Conservation (phyloP, 1,284 basidiomycete species). For the Fereydounia khargensis region DNA sequence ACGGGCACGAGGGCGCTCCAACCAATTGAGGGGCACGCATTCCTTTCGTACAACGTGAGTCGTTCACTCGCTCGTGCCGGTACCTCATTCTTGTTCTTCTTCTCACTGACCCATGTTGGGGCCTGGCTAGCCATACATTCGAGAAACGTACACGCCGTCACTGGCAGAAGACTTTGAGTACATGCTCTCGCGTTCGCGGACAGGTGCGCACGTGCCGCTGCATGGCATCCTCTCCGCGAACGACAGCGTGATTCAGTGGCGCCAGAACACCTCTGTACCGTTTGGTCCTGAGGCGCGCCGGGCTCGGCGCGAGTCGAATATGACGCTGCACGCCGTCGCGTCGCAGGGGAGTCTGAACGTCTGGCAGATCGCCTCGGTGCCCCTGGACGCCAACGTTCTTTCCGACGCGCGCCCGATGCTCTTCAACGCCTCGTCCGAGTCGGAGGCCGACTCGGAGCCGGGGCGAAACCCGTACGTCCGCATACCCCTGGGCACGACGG, state of each 20-base stretch:
- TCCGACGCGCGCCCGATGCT: constrained; percentile 29
- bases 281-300: no score
- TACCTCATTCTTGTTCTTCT: not conserved
- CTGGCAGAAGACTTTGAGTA: constrained; percentile 25
- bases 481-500: constrained; percentile 24
- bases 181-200: constrained; percentile 4
- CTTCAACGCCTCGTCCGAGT: constrained; percentile 26
- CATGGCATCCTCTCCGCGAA: constrained; percentile 14
- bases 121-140: no score
- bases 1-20: constrained; percentile 30
- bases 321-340: constrained; percentile 36
- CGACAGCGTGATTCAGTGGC: constrained; percentile 24
- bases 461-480: constrained; percentile 23
- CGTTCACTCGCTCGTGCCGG: not conserved
- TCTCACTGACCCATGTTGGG: not conserved
- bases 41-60: constrained; percentile 32
- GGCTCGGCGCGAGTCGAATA: constrained; percentile 13
- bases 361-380: constrained; percentile 32
- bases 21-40: constrained; percentile 30
- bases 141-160: constrained; percentile 8
- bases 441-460: constrained; percentile 13
- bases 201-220: constrained; percentile 16
- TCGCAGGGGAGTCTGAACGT: constrained; percentile 38
- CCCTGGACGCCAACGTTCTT: constrained; percentile 26
- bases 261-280: constrained; percentile 15